Evolutionary conservation across 192 early-diverging fungal genomes (phyloP).

Genomic region (Coemansia sp.): DNA sequence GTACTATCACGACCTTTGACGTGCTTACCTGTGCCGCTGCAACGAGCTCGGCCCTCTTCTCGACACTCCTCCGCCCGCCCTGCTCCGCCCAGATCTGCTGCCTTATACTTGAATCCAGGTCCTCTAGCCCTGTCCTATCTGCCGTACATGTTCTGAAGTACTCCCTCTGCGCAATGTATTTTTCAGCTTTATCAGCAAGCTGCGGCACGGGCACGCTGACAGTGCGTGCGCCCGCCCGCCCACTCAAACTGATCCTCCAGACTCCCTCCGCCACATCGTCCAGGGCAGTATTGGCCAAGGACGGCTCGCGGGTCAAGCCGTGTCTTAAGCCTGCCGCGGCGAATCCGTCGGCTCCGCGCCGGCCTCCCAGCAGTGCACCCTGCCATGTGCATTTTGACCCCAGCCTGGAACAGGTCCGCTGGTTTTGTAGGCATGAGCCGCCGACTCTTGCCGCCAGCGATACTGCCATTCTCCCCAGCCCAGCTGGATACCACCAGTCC

Average conservation of each 20-base stretch:
- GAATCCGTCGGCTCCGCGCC: not conserved
- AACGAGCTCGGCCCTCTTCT: too few relatives aligned
- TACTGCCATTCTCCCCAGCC: not conserved
- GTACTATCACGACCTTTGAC: too few relatives aligned
- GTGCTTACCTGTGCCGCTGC: too few relatives aligned
- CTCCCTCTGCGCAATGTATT: too few relatives aligned
- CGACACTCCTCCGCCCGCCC: too few relatives aligned
- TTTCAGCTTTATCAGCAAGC: conserved; percentile 5
- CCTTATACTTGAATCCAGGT: too few relatives aligned
- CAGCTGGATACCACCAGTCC: not conserved
- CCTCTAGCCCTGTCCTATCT: too few relatives aligned
- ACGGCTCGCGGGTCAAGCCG: conserved; percentile 10
- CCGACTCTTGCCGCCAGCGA: conserved; percentile 48
- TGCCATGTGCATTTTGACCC: conserved; percentile 62
- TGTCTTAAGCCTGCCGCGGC: conserved; percentile 10
- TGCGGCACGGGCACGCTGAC: conserved; percentile 6
- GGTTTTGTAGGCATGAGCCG: conserved; percentile 59
- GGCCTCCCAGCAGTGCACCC: not conserved
- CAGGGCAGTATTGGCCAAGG: not conserved
- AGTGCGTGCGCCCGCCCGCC: not conserved
- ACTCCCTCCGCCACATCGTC: not conserved
- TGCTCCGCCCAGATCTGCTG: too few relatives aligned
- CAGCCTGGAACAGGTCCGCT: conserved; percentile 56
- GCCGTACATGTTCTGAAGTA: too few relatives aligned
- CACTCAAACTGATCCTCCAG: conserved; percentile 18